phyloP scores from a whole-genome alignment of 352 stramenopile species.

The Phytophthora capsici region DNA sequence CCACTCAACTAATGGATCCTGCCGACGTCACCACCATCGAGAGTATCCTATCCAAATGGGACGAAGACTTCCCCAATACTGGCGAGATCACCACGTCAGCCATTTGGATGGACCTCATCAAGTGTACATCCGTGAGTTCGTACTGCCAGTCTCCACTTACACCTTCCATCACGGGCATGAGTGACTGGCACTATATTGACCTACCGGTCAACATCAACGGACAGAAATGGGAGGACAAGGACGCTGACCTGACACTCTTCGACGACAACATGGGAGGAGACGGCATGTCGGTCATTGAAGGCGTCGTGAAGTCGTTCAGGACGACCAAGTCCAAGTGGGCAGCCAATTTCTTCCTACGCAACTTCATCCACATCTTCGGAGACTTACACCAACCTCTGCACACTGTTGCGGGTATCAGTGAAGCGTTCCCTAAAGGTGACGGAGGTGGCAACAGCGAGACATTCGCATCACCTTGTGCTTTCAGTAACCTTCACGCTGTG shows the following conservation, averaged over 20 bases:
- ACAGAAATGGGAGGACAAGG: constrained; percentile 30
- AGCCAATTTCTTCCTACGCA: constrained; percentile 57
- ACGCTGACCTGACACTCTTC: constrained; percentile 49
- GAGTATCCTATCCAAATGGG: constrained; percentile 44
- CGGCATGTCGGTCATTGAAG: constrained; percentile 48
- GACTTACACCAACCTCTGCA: constrained; percentile 71
- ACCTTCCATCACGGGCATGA: constrained; percentile 55
- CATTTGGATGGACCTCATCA: constrained; percentile 65
- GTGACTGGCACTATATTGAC: constrained; percentile 73
- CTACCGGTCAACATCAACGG: constrained; percentile 62
- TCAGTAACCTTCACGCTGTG: constrained; percentile 65
- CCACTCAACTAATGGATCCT: constrained; percentile 49
- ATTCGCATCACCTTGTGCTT: constrained; percentile 52
- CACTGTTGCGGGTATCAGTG: constrained; percentile 46
- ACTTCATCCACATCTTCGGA: constrained; percentile 72
- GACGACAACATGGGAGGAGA: constrained; percentile 52
- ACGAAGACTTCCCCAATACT: constrained; percentile 66
- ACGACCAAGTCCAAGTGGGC: constrained; percentile 64
- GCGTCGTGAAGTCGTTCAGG: constrained; percentile 48
- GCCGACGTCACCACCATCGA: constrained; percentile 55
- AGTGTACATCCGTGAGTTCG: constrained; percentile 49
- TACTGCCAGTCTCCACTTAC: constrained; percentile 38
- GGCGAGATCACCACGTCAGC: constrained; percentile 45
- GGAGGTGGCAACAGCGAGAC: constrained; percentile 64
- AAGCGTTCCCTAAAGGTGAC: constrained; percentile 51